Conservation (phyloP, 306 rosid species). For the Quercus suber region DNA sequence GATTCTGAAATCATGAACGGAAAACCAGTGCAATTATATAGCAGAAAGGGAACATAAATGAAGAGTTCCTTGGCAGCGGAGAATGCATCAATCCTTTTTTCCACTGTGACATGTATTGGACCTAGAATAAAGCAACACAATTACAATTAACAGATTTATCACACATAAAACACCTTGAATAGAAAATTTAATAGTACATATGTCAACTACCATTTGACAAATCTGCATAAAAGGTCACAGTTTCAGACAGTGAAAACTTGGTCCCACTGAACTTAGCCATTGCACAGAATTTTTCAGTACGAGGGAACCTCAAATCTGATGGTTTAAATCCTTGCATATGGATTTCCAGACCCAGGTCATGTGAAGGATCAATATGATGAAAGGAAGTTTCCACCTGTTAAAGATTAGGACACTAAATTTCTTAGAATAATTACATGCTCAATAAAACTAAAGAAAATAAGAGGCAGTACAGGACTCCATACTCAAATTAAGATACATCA, state of each 20-base stretch:
- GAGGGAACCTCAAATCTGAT: conserved; percentile 67
- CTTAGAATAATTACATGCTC: conserved; percentile 2
- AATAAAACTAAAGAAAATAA: conserved; percentile 3
- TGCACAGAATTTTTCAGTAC: conserved; percentile 70
- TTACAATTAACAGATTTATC: conserved; percentile 21
- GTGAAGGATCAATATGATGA: conserved; percentile 89
- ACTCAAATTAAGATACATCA: not conserved
- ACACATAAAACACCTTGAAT: not conserved
- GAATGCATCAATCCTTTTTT: conserved; percentile 78
- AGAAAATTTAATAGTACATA: conserved; percentile 14
- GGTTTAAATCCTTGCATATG: conserved; percentile 62
- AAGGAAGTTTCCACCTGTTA: conserved; percentile 68
- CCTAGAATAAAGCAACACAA: conserved; percentile 47
- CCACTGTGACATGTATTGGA: conserved; percentile 61
- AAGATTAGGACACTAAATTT: conserved; percentile 6
- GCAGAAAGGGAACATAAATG: conserved; percentile 73
- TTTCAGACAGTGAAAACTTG: conserved; percentile 70
- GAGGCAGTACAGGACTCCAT: conserved; percentile 1
- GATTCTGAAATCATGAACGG: conserved; percentile 61
- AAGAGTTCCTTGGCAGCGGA: conserved; percentile 81
- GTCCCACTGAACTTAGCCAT: conserved; percentile 69
- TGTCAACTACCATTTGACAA: conserved; percentile 40
- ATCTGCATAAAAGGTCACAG: conserved; percentile 52
- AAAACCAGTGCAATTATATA: conserved; percentile 85
- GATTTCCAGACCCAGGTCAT: conserved; percentile 75